Conservation (phyloP, 805 yeast genomes). For the Maudiozyma serrabonitensis region DNA sequence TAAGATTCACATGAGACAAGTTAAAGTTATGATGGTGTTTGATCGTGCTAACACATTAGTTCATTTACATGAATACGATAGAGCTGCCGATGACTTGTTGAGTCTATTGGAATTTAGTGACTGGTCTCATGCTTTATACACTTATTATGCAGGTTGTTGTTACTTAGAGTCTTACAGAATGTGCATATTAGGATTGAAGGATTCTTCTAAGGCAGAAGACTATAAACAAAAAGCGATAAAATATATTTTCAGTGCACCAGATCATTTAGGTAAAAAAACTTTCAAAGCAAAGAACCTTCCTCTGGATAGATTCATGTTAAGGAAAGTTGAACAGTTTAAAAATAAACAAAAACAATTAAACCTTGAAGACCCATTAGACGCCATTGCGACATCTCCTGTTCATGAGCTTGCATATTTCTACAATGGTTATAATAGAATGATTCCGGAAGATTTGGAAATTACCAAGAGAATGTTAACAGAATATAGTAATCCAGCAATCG, state of each 20-base stretch:
- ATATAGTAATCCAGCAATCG: slow-evolving; percentile 35
- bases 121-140: slow-evolving; percentile 86
- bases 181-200: slow-evolving; percentile 40
- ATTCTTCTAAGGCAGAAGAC: slow-evolving; percentile 31
- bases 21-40: slow-evolving; percentile 75
- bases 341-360: slow-evolving; percentile 29
- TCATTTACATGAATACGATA: slow-evolving; percentile 65
- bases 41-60: slow-evolving; percentile 74
- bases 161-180: slow-evolving; percentile 72
- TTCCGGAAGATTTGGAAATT: slow-evolving; percentile 42
- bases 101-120: slow-evolving; percentile 62
- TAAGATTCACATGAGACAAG: slow-evolving; percentile 77
- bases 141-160: slow-evolving; percentile 79
- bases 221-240: slow-evolving; percentile 52
- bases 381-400: slow-evolving; percentile 71
- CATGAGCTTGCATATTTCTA: slow-evolving; percentile 83
- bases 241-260: slow-evolving; percentile 54
- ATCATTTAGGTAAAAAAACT: slow-evolving; percentile 56
- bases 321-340: slow-evolving; percentile 53
- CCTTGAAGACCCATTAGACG: slow-evolving; percentile 51
- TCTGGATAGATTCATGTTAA: slow-evolving; percentile 67
- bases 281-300: slow-evolving; percentile 79
- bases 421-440: slow-evolving; percentile 87
- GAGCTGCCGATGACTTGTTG: slow-evolving; percentile 67
- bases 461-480: slow-evolving; percentile 44